A percentile compares a stretch with the other conserved stretches of the same genome.
Evolutionary conservation across 129 eudicot genomes (phyloP).

Genomic region (Oenanthe sinensis): DNA sequence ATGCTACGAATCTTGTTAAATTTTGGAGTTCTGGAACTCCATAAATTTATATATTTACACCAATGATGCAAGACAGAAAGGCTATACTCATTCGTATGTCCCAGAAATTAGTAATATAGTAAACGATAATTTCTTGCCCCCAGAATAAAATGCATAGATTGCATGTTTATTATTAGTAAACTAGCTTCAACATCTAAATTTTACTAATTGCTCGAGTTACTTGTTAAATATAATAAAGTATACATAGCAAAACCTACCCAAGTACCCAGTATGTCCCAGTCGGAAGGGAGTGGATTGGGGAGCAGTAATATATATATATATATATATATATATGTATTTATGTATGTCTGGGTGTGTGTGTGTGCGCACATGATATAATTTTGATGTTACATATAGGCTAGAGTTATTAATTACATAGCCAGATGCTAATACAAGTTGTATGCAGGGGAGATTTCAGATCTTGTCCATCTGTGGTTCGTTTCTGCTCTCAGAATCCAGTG

Average conservation of each 20-base stretch:
- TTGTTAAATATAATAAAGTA: background rate
- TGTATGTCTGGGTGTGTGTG: background rate
- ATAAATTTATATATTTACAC: background rate
- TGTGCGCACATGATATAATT: background rate
- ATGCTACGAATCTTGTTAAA: background rate
- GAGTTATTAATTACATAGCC: background rate
- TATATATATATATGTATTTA: background rate
- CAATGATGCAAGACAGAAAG: background rate
- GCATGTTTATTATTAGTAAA: background rate
- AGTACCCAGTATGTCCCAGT: background rate
- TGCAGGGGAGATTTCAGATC: constrained; percentile 59
- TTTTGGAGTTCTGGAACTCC: background rate
- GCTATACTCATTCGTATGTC: background rate
- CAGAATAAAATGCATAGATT: background rate
- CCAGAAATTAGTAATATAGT: background rate
- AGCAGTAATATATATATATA: background rate
- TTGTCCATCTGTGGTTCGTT: constrained; percentile 48
- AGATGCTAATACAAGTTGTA: constrained; percentile 6
- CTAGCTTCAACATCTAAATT: background rate
- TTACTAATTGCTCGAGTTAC: background rate
- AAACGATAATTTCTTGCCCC: background rate
- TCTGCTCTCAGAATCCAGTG: constrained; percentile 32
- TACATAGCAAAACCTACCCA: background rate
- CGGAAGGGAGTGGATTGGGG: background rate
- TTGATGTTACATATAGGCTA: background rate